A percentile compares a stretch with the other conserved stretches of the same genome.
Evolutionary conservation across 2,329 filamentous ascomycete species (phyloP).

Genomic region (Arthrobotrys entomopaga): DNA sequence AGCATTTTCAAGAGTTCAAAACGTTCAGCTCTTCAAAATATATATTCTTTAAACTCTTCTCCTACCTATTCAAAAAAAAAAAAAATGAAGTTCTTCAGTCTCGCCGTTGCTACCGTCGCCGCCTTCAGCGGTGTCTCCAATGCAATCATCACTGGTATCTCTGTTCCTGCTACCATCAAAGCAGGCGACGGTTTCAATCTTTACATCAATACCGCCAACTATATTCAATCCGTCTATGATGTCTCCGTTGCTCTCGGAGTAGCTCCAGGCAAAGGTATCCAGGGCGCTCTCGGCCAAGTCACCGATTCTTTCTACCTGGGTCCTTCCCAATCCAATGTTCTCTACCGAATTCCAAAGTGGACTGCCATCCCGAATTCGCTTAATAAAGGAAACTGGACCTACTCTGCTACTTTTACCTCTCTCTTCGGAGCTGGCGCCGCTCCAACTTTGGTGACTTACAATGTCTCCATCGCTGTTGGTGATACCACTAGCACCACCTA

Average conservation of each 20-base stretch:
- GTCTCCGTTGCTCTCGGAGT: constrained; percentile 55
- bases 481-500: constrained; percentile 39
- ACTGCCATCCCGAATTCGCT: constrained; percentile 17
- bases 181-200: constrained; percentile 56
- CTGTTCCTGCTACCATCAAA: constrained; percentile 56
- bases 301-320: constrained; percentile 56
- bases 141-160: constrained; percentile 57
- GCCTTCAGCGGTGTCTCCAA: constrained; percentile 45
- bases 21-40: neutral
- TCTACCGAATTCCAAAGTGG: constrained; percentile 39
- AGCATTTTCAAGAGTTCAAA: neutral
- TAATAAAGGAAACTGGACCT: constrained; percentile 33
- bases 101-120: constrained; percentile 25
- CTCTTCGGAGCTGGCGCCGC: constrained; percentile 33
- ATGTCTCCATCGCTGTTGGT: constrained; percentile 38
- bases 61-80: neutral
- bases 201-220: constrained; percentile 56
- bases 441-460: constrained; percentile 39
- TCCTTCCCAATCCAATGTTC: constrained; percentile 45
- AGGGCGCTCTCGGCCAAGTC: constrained; percentile 50
- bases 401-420: constrained; percentile 32
- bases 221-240: constrained; percentile 57
- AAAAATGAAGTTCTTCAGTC: constrained; percentile 42
- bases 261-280: constrained; percentile 46
- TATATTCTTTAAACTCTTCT: neutral